Evolutionary conservation across 129 eudicot species (phyloP).

Genomic region (Helianthus tuberosus): DNA sequence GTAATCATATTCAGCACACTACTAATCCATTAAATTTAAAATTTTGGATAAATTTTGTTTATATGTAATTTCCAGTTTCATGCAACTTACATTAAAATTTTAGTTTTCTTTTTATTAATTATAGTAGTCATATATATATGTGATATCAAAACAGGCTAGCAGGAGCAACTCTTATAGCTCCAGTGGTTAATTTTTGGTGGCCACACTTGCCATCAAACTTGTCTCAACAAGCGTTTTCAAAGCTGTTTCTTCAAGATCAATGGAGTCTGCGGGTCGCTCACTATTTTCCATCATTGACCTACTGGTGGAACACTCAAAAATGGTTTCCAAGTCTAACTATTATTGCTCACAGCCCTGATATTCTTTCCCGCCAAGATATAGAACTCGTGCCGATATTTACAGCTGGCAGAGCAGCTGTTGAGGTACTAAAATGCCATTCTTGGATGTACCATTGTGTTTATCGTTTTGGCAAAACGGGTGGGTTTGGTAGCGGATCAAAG

Average conservation of each 20-base stretch:
- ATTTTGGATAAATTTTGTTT: too few relatives aligned
- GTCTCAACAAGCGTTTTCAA: conserved; percentile 47
- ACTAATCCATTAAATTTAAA: too few relatives aligned
- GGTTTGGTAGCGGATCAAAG: too few relatives aligned
- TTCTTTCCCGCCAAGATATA: conserved; percentile 56
- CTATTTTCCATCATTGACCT: conserved; percentile 62
- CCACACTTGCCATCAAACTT: conserved; percentile 62
- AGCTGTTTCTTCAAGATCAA: conserved; percentile 58
- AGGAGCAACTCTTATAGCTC: conserved; percentile 81
- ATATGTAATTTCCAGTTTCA: too few relatives aligned
- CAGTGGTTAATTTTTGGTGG: conserved; percentile 91
- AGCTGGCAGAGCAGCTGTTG: conserved; percentile 31
- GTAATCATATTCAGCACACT: too few relatives aligned
- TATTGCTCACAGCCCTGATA: conserved; percentile 47
- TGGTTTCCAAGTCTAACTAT: conserved; percentile 55
- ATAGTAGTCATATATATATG: too few relatives aligned
- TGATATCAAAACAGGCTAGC: conserved; percentile 46
- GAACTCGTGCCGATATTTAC: conserved; percentile 46
- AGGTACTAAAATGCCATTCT: conserved; percentile 39
- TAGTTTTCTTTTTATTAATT: too few relatives aligned
- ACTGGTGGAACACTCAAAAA: conserved; percentile 87
- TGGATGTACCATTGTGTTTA: background rate
- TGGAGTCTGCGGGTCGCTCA: conserved; percentile 83
- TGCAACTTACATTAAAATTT: too few relatives aligned
- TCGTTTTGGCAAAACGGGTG: too few relatives aligned